phyloP scores from a whole-genome alignment of 441 rosid species.

The Erodium trifolium region DNA sequence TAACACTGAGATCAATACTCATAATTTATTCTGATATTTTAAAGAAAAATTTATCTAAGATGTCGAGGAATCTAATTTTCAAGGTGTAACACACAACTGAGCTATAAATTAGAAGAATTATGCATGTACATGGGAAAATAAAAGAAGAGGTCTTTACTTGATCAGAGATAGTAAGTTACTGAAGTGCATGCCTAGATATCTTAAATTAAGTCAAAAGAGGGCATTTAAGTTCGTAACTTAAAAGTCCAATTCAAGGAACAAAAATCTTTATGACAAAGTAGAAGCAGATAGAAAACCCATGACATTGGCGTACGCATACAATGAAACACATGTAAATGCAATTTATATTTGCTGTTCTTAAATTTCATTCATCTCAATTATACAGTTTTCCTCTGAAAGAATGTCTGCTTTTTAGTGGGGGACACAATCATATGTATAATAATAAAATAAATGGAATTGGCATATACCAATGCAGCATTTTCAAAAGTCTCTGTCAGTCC shows the following conservation, averaged over 20 bases:
- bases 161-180: neutral
- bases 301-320: neutral
- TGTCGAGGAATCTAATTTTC: neutral
- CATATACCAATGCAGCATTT: slow-evolving; percentile 82
- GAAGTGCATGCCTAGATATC: neutral
- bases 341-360: neutral
- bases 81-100: neutral
- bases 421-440: neutral
- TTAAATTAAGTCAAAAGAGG: neutral
- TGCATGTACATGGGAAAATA: neutral
- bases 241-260: neutral
- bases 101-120: neutral
- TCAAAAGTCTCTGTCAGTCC: slow-evolving; percentile 66
- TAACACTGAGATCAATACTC: neutral
- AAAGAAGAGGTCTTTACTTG: neutral
- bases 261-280: neutral
- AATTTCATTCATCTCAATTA: neutral
- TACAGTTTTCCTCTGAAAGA: neutral
- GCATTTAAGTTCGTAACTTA: neutral
- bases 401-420: neutral
- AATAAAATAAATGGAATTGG: neutral
- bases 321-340: neutral
- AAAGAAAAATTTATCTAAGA: neutral
- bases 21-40: neutral
- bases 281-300: neutral